Conservation (phyloP, 257 asterid species). For the Gardenia jasminoides region DNA sequence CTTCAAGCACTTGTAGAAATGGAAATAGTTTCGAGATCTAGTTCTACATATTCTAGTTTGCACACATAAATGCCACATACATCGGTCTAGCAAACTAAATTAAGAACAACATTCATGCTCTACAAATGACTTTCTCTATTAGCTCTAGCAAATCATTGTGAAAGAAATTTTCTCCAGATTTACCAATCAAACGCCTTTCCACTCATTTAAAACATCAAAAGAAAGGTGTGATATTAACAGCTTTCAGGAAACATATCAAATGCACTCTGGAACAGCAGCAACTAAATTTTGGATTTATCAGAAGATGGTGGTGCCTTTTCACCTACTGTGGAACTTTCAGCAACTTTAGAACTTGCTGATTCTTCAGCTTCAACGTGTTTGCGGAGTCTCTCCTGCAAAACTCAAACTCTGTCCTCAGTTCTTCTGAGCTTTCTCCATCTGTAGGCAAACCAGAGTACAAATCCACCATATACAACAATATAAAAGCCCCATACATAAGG, state of each 20-base stretch:
- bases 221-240: neutral
- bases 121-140: no score
- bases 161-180: neutral
- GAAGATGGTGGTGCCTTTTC: conserved; percentile 22
- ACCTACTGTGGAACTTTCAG: neutral
- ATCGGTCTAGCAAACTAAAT: no score
- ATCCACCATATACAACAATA: conserved; percentile 66
- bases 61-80: no score
- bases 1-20: no score
- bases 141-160: neutral
- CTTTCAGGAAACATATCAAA: neutral
- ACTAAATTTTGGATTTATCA: conserved; percentile 32
- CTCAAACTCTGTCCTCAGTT: conserved; percentile 26
- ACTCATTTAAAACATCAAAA: neutral
- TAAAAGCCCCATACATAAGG: conserved; percentile 95
- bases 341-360: conserved; percentile 28
- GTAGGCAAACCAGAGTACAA: conserved; percentile 73
- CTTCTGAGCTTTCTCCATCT: conserved; percentile 76
- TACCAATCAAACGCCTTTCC: no score
- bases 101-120: no score
- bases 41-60: no score
- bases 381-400: conserved; percentile 63
- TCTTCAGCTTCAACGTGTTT: conserved; percentile 50
- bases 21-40: no score
- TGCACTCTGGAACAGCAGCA: neutral